Percentiles rank a stretch among this genome's conserved stretches.
Evolutionary conservation across 1,284 basidiomycete species (phyloP).

Genomic region (Apiotrichum gracile): DNA sequence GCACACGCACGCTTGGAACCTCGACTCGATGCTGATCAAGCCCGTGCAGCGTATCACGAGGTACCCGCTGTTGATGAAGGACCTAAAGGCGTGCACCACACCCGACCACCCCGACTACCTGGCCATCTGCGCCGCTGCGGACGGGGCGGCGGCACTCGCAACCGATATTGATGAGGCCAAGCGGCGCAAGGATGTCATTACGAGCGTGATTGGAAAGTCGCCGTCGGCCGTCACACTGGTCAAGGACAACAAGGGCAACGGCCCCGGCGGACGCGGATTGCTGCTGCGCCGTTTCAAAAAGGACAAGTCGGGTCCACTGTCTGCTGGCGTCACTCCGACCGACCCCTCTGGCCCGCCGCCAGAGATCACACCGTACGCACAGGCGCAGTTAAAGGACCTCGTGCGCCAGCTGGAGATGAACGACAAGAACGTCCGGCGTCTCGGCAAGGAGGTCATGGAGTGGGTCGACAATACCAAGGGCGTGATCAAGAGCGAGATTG

Average conservation of each 20-base stretch:
- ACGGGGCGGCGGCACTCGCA: constrained; percentile 69
- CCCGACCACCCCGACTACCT: constrained; percentile 68
- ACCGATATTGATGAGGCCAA: constrained; percentile 80
- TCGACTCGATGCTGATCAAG: constrained; percentile 78
- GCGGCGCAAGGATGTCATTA: constrained; percentile 75
- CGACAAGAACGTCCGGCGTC: constrained; percentile 32
- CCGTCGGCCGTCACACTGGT: constrained; percentile 11
- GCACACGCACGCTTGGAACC: constrained; percentile 86
- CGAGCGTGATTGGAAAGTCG: constrained; percentile 44
- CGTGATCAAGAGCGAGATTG: constrained; percentile 27
- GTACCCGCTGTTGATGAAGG: constrained; percentile 76
- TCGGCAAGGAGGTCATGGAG: constrained; percentile 40
- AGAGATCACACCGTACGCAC: constrained; percentile 24
- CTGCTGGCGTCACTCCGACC: not conserved
- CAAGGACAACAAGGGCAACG: constrained; percentile 10
- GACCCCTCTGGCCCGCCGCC: constrained; percentile 7
- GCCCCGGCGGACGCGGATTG: constrained; percentile 11
- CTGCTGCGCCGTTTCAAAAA: constrained; percentile 42
- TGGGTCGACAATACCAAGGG: constrained; percentile 37
- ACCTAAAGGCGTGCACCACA: constrained; percentile 73
- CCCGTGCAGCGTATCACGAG: constrained; percentile 88
- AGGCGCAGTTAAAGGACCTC: constrained; percentile 27
- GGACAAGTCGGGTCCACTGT: constrained; percentile 20
- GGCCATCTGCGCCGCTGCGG: constrained; percentile 59
- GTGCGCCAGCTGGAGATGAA: constrained; percentile 29